Conservation (phyloP, 2,329 filamentous ascomycete genomes). For the Fusarium falciforme region DNA sequence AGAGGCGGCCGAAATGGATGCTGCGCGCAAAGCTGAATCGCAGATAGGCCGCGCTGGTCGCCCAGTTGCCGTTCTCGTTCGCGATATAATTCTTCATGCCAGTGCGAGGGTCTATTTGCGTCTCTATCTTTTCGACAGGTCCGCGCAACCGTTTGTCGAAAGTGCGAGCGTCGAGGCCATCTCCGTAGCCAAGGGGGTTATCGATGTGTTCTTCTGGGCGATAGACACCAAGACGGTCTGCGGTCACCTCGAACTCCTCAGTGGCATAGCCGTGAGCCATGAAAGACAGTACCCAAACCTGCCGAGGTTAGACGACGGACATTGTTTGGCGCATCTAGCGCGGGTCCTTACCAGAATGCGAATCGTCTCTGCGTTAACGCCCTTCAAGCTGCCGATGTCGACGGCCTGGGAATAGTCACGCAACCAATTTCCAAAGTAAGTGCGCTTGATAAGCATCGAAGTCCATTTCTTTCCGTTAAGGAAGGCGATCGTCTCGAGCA, state of each 20-base stretch:
- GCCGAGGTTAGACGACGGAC: not conserved
- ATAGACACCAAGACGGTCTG: conserved; percentile 83
- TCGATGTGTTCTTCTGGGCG: conserved; percentile 80
- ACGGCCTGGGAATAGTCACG: conserved; percentile 87
- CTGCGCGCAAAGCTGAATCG: conserved; percentile 78
- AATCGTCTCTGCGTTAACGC: conserved; percentile 81
- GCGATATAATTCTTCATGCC: conserved; percentile 99
- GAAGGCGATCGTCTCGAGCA: conserved; percentile 81
- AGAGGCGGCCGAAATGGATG: conserved; percentile 82
- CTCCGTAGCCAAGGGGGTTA: conserved; percentile 87
- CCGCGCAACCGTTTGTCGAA: conserved; percentile 85
- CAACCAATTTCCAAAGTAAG: conserved; percentile 90
- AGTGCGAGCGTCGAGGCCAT: conserved; percentile 85
- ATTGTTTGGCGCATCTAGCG: not conserved
- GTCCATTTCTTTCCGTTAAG: conserved; percentile 88
- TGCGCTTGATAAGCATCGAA: conserved; percentile 79
- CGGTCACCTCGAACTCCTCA: conserved; percentile 85
- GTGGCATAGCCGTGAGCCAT: conserved; percentile 88
- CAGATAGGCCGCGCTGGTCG: conserved; percentile 88
- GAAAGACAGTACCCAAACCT: conserved; percentile 84
- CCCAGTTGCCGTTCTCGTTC: conserved; percentile 88
- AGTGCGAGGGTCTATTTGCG: conserved; percentile 78
- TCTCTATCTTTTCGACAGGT: conserved; percentile 77
- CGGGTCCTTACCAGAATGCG: conserved; percentile 68
- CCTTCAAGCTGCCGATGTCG: conserved; percentile 83